Conservation (phyloP, 805 yeast genomes). For the Hanseniaspora clermontiae region DNA sequence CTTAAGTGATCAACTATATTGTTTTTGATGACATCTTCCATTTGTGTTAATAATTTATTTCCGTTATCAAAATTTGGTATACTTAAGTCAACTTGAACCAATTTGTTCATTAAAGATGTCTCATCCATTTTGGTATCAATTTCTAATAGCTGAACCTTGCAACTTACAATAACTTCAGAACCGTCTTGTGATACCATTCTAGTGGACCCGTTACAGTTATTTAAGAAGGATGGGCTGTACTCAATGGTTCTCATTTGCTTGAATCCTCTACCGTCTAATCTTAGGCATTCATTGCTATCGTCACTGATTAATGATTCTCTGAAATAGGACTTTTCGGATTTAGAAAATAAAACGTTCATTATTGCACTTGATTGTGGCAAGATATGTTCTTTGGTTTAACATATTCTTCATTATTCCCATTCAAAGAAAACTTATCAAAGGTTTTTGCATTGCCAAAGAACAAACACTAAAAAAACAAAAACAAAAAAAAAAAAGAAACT, state of each 20-base stretch:
- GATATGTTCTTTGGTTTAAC: background rate
- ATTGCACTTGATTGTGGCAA: background rate
- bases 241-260: constrained; percentile 78
- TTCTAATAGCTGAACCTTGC: constrained; percentile 58
- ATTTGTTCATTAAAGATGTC: constrained; percentile 26
- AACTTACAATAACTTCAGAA: constrained; percentile 81
- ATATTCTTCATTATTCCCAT: background rate
- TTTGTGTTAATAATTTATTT: constrained; percentile 50
- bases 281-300: constrained; percentile 37
- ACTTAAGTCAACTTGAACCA: constrained; percentile 65
- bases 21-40: constrained; percentile 41
- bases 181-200: constrained; percentile 80
- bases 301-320: constrained; percentile 46
- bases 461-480: too few relatives aligned
- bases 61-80: constrained; percentile 73
- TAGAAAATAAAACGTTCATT: constrained; percentile 34
- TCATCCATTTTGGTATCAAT: constrained; percentile 13
- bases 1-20: constrained; percentile 34
- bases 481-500: background rate
- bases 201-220: constrained; percentile 85
- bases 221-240: constrained; percentile 66
- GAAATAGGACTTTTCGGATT: constrained; percentile 64
- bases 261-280: constrained; percentile 75
- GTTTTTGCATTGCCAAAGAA: background rate
- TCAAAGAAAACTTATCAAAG: background rate